Percentiles rank a stretch among this genome's conserved stretches.
These are phyloP conservation scores for Blepharisma undulans DNA, from an alignment of 169 alveolate species.

Conservation along the genomic window DNA sequence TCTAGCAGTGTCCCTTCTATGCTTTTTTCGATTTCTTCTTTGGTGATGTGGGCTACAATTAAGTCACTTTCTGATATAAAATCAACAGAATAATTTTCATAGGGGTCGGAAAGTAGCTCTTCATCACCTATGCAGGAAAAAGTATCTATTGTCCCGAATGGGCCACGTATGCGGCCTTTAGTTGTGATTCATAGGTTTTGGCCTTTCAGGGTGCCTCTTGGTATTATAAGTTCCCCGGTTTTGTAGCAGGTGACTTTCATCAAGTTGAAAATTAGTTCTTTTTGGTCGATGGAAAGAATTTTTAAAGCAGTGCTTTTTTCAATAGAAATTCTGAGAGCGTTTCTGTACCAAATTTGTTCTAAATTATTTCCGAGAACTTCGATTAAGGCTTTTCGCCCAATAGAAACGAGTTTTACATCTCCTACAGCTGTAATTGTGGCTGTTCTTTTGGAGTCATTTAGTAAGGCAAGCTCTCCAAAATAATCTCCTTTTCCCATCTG, in stretches of 20 bases:
- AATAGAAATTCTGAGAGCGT: constrained; percentile 2
- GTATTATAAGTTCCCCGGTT: constrained; percentile 7
- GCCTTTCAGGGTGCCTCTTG: constrained; percentile 2
- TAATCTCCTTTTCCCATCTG: constrained; percentile 59
- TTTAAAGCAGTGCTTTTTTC: neutral
- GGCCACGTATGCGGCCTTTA: constrained; percentile 17
- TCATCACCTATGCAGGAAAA: neutral
- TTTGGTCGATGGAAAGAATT: neutral
- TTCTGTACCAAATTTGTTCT: constrained; percentile 7
- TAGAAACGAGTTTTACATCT: constrained; percentile 49
- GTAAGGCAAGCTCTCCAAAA: constrained; percentile 70
- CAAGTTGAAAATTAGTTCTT: neutral
- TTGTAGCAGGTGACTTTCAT: neutral
- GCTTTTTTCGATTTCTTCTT: constrained; percentile 1
- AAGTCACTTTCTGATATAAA: neutral
- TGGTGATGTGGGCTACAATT: neutral
- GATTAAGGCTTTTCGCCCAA: constrained; percentile 43
- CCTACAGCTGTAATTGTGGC: constrained; percentile 60
- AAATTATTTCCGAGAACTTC: constrained; percentile 45
- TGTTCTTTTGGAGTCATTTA: constrained; percentile 44
- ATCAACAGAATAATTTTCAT: neutral
- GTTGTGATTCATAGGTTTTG: neutral
- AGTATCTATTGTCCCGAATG: neutral
- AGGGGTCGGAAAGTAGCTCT: neutral
- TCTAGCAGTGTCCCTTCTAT: constrained; percentile 43